These are phyloP conservation scores for Parafenestella ontariensis DNA, from an alignment of 2,329 filamentous ascomycete genomes.

Conservation along the genomic window DNA sequence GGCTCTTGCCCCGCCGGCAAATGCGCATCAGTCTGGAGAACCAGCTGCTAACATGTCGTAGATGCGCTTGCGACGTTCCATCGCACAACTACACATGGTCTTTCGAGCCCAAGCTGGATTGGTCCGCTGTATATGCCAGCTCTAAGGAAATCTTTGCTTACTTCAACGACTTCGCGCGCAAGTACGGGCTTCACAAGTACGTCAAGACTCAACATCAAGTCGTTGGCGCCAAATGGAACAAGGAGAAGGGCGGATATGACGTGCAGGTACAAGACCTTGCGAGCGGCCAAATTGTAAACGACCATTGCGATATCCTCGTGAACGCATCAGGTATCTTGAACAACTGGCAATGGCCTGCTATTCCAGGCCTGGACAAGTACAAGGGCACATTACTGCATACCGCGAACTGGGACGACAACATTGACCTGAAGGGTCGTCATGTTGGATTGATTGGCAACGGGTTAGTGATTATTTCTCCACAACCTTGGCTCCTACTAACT, in stretches of 20 bases:
- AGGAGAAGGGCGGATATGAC: slow-evolving; percentile 45
- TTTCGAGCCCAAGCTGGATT: slow-evolving; percentile 57
- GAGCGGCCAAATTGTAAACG: slow-evolving; percentile 40
- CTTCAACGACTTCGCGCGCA: slow-evolving; percentile 51
- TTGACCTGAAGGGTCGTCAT: slow-evolving; percentile 57
- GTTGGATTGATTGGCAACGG: slow-evolving; percentile 63
- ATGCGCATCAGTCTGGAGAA: background rate
- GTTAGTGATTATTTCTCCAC: slow-evolving; percentile 12
- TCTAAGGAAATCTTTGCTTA: slow-evolving; percentile 54
- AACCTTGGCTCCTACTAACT: background rate
- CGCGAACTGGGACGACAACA: slow-evolving; percentile 61
- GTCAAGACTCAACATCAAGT: slow-evolving; percentile 45
- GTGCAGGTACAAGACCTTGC: slow-evolving; percentile 44
- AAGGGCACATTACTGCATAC: slow-evolving; percentile 62
- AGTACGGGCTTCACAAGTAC: slow-evolving; percentile 50
- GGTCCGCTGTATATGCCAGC: slow-evolving; percentile 53
- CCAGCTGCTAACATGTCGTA: slow-evolving; percentile 20
- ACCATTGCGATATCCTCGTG: slow-evolving; percentile 58
- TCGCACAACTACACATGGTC: slow-evolving; percentile 61
- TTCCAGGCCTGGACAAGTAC: slow-evolving; percentile 61
- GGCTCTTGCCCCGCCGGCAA: background rate
- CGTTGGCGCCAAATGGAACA: slow-evolving; percentile 47
- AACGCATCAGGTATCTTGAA: slow-evolving; percentile 61
- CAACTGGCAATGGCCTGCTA: slow-evolving; percentile 60
- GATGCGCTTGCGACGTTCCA: slow-evolving; percentile 59